These are phyloP conservation scores for Lachancea quebecensis DNA, from an alignment of 805 yeast genomes.

Conservation along the genomic window DNA sequence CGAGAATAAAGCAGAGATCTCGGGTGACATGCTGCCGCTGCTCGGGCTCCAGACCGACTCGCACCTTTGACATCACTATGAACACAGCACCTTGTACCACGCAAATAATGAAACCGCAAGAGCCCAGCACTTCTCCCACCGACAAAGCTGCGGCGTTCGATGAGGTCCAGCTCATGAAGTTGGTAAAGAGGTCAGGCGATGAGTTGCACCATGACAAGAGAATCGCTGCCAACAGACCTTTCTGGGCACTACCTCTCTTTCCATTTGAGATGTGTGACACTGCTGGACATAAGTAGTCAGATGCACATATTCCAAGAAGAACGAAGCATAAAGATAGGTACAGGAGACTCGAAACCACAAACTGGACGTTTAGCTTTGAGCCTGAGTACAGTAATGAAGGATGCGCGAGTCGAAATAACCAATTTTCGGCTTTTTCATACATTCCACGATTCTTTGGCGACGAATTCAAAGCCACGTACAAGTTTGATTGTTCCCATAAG, in stretches of 20 bases:
- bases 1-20: slow-evolving; percentile 23
- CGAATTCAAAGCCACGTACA: too few species aligned
- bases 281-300: slow-evolving; percentile 32
- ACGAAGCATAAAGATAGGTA: slow-evolving; percentile 27
- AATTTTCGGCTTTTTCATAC: not conserved
- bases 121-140: slow-evolving; percentile 33
- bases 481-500: not conserved
- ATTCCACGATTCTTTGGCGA: not conserved
- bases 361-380: slow-evolving; percentile 15
- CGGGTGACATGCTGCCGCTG: slow-evolving; percentile 19
- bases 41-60: slow-evolving; percentile 11
- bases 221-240: slow-evolving; percentile 27
- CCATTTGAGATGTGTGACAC: slow-evolving; percentile 28
- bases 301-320: slow-evolving; percentile 31
- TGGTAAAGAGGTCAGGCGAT: slow-evolving; percentile 33
- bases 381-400: slow-evolving; percentile 22
- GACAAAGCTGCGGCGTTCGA: slow-evolving; percentile 27
- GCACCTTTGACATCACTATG: slow-evolving; percentile 21
- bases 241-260: slow-evolving; percentile 2
- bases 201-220: slow-evolving; percentile 34
- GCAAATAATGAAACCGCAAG: slow-evolving; percentile 33
- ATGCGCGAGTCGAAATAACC: slow-evolving; percentile 17
- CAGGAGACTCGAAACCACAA: slow-evolving; percentile 21
- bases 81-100: slow-evolving; percentile 31
- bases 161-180: slow-evolving; percentile 31